Percentiles rank a stretch among this genome's conserved stretches.
Evolutionary conservation across 352 stramenopile genomes (phyloP).

Genomic region (Phytophthora gonapodyides): DNA sequence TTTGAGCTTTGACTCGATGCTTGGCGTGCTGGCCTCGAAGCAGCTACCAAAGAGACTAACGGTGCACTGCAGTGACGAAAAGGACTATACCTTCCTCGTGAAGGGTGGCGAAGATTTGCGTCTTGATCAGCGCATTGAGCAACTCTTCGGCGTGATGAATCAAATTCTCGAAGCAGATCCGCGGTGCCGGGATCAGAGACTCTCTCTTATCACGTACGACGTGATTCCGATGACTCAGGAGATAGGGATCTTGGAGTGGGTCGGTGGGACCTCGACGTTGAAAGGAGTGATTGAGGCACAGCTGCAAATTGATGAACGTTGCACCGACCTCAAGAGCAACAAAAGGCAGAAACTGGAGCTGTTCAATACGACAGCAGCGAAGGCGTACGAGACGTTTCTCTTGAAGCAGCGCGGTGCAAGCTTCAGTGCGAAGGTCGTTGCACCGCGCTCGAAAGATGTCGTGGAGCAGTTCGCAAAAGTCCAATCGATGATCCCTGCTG

Average conservation of each 20-base stretch:
- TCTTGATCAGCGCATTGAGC: conserved; percentile 92
- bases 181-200: conserved; percentile 61
- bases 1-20: conserved; percentile 72
- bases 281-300: conserved; percentile 82
- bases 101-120: conserved; percentile 93
- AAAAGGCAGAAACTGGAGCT: conserved; percentile 72
- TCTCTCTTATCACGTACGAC: conserved; percentile 82
- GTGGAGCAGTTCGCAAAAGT: conserved; percentile 55
- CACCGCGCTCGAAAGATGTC: conserved; percentile 53
- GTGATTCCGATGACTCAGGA: conserved; percentile 87
- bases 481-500: conserved; percentile 68
- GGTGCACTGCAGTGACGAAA: conserved; percentile 82
- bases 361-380: conserved; percentile 76
- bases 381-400: conserved; percentile 75
- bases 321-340: conserved; percentile 62
- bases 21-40: conserved; percentile 85
- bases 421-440: conserved; percentile 76
- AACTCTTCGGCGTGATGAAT: conserved; percentile 94
- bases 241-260: conserved; percentile 87
- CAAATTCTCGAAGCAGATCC: conserved; percentile 73
- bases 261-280: conserved; percentile 73
- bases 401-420: conserved; percentile 70
- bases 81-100: conserved; percentile 86
- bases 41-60: conserved; percentile 84
- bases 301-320: conserved; percentile 64